These are phyloP conservation scores for Pharnaceum exiguum DNA, from an alignment of 148 eudicot genomes.

Conservation along the genomic window DNA sequence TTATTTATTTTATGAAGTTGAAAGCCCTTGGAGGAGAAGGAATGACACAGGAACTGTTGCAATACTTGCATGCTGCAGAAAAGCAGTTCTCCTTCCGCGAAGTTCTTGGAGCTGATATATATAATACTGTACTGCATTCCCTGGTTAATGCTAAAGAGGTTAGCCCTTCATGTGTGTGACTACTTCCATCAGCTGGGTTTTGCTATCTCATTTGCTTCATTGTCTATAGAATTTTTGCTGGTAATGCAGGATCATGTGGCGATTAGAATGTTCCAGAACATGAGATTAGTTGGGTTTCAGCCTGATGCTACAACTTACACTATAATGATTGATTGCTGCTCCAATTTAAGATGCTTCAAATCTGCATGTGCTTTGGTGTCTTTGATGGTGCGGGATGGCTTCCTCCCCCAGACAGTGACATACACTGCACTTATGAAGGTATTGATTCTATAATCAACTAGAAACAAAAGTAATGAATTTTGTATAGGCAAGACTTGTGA, in stretches of 20 bases:
- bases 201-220: neutral
- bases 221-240: constrained; percentile 15
- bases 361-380: constrained; percentile 69
- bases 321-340: constrained; percentile 83
- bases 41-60: constrained; percentile 57
- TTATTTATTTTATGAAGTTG: constrained; percentile 34
- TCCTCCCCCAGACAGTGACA: constrained; percentile 33
- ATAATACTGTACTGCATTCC: constrained; percentile 66
- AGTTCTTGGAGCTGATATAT: constrained; percentile 30
- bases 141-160: constrained; percentile 76
- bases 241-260: constrained; percentile 53
- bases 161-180: constrained; percentile 5
- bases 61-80: constrained; percentile 47
- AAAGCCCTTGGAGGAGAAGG: constrained; percentile 78
- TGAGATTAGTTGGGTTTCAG: constrained; percentile 42
- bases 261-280: constrained; percentile 51
- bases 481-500: neutral
- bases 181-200: neutral
- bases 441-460: constrained; percentile 2
- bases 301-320: constrained; percentile 60
- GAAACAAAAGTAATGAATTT: neutral
- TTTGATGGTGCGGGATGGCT: constrained; percentile 73
- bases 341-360: constrained; percentile 47
- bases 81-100: constrained; percentile 23
- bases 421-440: constrained; percentile 77